Evolutionary conservation across 1,284 basidiomycete species (phyloP).

Genomic region (Entoloma clypeatum): DNA sequence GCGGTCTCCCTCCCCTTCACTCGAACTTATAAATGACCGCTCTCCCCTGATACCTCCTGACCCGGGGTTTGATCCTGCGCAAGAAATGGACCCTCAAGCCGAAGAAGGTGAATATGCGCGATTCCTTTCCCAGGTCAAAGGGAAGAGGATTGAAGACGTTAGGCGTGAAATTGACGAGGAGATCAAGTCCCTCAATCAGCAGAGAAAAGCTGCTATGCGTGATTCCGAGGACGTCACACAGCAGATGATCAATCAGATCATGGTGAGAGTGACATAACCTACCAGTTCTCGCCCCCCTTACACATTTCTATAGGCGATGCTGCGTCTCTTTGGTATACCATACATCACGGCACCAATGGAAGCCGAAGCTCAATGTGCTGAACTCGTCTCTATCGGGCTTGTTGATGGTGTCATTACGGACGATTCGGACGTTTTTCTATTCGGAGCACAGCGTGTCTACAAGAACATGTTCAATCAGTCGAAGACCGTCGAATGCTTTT

Average conservation of each 20-base stretch:
- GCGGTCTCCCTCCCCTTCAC: constrained; percentile 45
- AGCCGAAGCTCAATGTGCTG: constrained; percentile 98
- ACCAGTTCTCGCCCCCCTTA: constrained; percentile 7
- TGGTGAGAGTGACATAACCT: constrained; percentile 46
- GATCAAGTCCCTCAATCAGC: constrained; percentile 76
- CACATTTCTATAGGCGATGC: constrained; percentile 54
- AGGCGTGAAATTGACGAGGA: constrained; percentile 90
- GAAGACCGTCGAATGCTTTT: constrained; percentile 96
- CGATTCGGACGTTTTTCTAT: constrained; percentile 98
- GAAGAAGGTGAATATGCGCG: constrained; percentile 91
- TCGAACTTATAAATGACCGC: constrained; percentile 10
- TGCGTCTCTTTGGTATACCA: constrained; percentile 94
- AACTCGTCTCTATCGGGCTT: constrained; percentile 79
- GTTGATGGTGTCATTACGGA: constrained; percentile 99
- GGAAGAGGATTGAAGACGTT: constrained; percentile 76
- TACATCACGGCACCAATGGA: constrained; percentile 99
- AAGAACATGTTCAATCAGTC: constrained; percentile 99
- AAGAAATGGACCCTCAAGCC: constrained; percentile 76
- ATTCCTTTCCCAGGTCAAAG: constrained; percentile 88
- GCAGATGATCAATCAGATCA: constrained; percentile 95
- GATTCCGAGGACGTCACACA: constrained; percentile 95
- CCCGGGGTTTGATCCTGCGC: constrained; percentile 65
- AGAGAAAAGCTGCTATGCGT: constrained; percentile 85
- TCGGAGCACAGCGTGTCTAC: constrained; percentile 90
- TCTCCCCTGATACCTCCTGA: constrained; percentile 12